Evolutionary conservation across 2,329 filamentous ascomycete species (phyloP).

Genomic region (Aspergillus niger): DNA sequence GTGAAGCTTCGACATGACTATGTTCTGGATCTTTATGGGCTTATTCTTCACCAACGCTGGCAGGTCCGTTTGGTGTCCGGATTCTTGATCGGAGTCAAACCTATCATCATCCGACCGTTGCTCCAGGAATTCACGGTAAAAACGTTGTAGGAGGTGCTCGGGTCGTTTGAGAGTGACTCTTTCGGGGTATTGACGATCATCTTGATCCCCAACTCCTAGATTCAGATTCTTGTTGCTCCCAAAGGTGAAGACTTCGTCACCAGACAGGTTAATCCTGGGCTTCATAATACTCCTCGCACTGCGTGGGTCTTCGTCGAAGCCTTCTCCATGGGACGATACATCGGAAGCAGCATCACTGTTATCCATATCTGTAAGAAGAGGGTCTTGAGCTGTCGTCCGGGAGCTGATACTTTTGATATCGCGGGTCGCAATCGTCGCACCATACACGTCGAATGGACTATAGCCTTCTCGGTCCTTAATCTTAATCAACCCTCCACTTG

Average conservation of each 20-base stretch:
- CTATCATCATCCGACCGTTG: conserved; percentile 38
- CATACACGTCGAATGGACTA: conserved; percentile 91
- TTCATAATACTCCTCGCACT: conserved; percentile 30
- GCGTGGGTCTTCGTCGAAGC: conserved; percentile 51
- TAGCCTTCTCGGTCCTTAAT: conserved; percentile 95
- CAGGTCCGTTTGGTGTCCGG: conserved; percentile 56
- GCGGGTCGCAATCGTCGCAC: conserved; percentile 79
- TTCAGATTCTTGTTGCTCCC: conserved; percentile 96
- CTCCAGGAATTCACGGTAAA: conserved; percentile 67
- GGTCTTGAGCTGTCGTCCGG: conserved; percentile 40
- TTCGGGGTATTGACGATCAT: conserved; percentile 92
- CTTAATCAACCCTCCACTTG: conserved; percentile 78
- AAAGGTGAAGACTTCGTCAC: conserved; percentile 89
- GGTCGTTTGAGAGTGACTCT: conserved; percentile 76
- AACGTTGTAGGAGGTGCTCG: conserved; percentile 71
- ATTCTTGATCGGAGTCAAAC: conserved; percentile 28
- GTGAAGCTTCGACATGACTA: conserved; percentile 87
- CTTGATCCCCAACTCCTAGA: conserved; percentile 90
- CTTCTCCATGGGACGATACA: conserved; percentile 44
- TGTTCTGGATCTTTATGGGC: conserved; percentile 75
- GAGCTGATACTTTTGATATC: conserved; percentile 53
- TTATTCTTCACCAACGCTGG: conserved; percentile 72
- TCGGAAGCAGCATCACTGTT: conserved; percentile 34
- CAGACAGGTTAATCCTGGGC: conserved; percentile 51
- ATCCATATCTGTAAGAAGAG: conserved; percentile 50